A percentile compares a stretch with the other conserved stretches of the same genome.
These are phyloP conservation scores for Tulasnella sp. DNA, from an alignment of 768 basidiomycete genomes.

Conservation along the genomic window DNA sequence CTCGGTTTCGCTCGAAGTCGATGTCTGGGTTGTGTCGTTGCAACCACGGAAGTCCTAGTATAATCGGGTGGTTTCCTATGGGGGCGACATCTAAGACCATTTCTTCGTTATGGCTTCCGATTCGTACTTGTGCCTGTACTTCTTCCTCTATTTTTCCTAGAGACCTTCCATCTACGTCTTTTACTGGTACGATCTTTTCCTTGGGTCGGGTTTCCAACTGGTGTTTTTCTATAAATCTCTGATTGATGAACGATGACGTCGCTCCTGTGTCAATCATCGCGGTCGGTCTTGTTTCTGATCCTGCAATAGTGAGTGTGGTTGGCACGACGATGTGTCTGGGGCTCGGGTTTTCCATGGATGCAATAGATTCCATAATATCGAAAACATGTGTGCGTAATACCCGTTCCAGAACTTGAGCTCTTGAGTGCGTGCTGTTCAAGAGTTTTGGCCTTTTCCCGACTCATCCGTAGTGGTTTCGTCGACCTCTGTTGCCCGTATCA, in stretches of 20 bases:
- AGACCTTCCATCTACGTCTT: background rate
- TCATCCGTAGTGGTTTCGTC: background rate
- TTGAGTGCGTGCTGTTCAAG: background rate
- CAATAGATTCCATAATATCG: background rate
- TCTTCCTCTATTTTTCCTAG: background rate
- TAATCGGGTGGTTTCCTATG: background rate
- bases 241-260: background rate
- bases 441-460: background rate
- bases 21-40: background rate
- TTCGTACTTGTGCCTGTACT: background rate
- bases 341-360: background rate
- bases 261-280: background rate
- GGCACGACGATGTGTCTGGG: background rate
- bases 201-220: background rate
- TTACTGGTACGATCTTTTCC: background rate
- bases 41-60: background rate
- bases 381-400: background rate
- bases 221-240: background rate
- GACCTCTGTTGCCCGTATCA: background rate
- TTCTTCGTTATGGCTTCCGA: background rate
- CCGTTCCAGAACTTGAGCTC: background rate
- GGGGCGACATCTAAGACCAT: background rate
- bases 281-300: background rate
- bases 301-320: background rate
- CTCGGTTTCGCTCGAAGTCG: background rate